These are phyloP conservation scores for Polygonum maritimum DNA, from an alignment of 148 eudicot genomes.

Conservation along the genomic window DNA sequence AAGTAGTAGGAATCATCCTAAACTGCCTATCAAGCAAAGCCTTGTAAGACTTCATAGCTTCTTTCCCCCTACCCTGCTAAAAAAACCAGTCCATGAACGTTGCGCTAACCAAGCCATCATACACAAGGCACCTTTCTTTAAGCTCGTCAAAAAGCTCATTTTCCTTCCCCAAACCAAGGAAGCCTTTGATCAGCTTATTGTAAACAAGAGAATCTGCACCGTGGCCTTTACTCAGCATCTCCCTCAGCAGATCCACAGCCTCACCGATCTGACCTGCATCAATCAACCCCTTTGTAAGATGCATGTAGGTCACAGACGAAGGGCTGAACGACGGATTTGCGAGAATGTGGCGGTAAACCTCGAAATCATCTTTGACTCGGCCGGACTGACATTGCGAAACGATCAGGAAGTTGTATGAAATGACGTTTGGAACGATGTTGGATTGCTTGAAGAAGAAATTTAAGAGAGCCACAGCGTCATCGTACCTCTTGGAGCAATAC, in stretches of 20 bases:
- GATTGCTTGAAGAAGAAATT: slow-evolving; percentile 58
- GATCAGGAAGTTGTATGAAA: slow-evolving; percentile 54
- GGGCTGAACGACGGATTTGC: slow-evolving; percentile 62
- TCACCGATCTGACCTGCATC: slow-evolving; percentile 53
- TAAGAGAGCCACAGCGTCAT: slow-evolving; percentile 50
- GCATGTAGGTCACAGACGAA: slow-evolving; percentile 55
- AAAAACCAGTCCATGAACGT: slow-evolving; percentile 90
- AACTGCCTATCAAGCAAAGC: slow-evolving; percentile 47
- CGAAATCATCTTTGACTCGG: slow-evolving; percentile 34
- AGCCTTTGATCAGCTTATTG: slow-evolving; percentile 69
- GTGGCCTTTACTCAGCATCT: slow-evolving; percentile 64
- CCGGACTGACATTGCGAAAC: slow-evolving; percentile 41
- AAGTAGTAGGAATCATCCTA: slow-evolving; percentile 71
- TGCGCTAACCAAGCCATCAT: slow-evolving; percentile 72
- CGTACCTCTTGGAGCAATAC: slow-evolving; percentile 47
- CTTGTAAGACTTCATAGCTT: slow-evolving; percentile 75
- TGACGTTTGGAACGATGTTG: slow-evolving; percentile 58
- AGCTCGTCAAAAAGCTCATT: slow-evolving; percentile 78
- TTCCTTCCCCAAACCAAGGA: slow-evolving; percentile 53
- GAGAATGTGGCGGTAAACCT: slow-evolving; percentile 38
- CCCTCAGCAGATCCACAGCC: slow-evolving; percentile 51
- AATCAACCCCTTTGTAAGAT: slow-evolving; percentile 62
- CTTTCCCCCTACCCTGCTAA: slow-evolving; percentile 44
- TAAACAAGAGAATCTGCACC: slow-evolving; percentile 77
- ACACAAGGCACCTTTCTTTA: slow-evolving; percentile 65